Evolutionary conservation across 2,329 filamentous ascomycete species (phyloP), one percentile per base, ranked within the genome.

Genomic region (Fonsecaea nubica): DNA sequence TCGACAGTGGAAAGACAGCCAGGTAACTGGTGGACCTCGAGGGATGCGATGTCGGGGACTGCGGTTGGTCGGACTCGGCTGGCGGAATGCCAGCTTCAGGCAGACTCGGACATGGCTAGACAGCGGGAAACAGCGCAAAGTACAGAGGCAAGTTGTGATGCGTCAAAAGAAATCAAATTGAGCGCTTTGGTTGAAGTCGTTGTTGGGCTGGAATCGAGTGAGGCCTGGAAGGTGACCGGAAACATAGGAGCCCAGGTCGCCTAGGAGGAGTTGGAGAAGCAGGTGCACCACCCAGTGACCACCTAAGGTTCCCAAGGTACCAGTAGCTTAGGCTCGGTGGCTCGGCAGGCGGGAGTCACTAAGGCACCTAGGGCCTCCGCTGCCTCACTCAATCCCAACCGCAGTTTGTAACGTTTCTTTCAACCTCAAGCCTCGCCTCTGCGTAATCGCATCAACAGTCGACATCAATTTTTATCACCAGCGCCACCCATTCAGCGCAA

Each of bases 351-450:
- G 63, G 50, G 48, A 53, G 38, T 50, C 54, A 42, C 53, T 64
- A 21, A 48, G 48, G 45, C 21, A 50, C 45, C 18, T 50, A 50
- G 21, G 45, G 18, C 45, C 45, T 50, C 45, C n/a, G 45, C 45
- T 50, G 45, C 18, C 45, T 50, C 45, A 18, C 42, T 50, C 45
- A 50, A 52, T 52, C 45, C 42, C 35, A 30, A 62, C 45, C 45
- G 21, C 45, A 50, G 45, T 50, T 50, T 50, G 45, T 50, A 58
- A 42, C 36, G 36, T 48, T 65, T 70, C 63, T 70, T 69, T 71
- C 66, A 67, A 70, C 70, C 62, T 70, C 68, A 69, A 62, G 57
- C 62, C 69, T 70, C 54, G 33, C 62, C 58, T 63, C 64, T 62
- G 66, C 69, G 64, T 58, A 48, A 66, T 63, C 52, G 38, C 63